Evolutionary conservation across 768 basidiomycete genomes (phyloP).

Genomic region (Amanita jacksonii): DNA sequence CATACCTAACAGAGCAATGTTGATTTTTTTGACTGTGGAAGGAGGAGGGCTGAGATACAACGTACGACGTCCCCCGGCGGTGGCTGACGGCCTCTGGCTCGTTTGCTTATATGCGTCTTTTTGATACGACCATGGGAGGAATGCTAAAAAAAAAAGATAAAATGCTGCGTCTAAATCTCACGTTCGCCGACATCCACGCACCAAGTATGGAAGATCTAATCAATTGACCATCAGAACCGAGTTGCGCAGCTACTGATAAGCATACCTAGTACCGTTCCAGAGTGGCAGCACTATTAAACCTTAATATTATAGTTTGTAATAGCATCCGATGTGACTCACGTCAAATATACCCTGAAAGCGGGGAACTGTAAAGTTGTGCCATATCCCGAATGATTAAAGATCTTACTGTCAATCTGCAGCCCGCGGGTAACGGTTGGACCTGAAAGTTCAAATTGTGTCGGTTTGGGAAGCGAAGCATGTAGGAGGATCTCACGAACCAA

Average conservation of each 20-base stretch:
- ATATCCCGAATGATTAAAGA: background rate
- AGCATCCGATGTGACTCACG: constrained; percentile 20
- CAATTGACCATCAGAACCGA: background rate
- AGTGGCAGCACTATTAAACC: constrained; percentile 38
- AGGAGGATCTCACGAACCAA: constrained; percentile 26
- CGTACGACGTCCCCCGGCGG: constrained; percentile 64
- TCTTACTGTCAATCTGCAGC: constrained; percentile 45
- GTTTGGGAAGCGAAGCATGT: background rate
- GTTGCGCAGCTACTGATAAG: constrained; percentile 8
- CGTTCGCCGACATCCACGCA: constrained; percentile 17
- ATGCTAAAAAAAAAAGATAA: constrained; percentile 28
- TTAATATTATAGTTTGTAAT: background rate
- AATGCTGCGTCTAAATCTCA: constrained; percentile 33
- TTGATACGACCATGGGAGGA: constrained; percentile 32
- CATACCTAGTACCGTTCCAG: constrained; percentile 41
- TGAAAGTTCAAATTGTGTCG: constrained; percentile 12
- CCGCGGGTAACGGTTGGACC: constrained; percentile 35
- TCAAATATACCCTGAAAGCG: constrained; percentile 41
- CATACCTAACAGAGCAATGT: too few species aligned
- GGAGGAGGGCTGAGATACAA: too few species aligned
- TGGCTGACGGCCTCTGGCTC: constrained; percentile 30
- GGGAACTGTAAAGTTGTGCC: background rate
- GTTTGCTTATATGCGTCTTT: constrained; percentile 28
- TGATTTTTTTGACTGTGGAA: too few species aligned
- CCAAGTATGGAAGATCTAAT: constrained; percentile 40